Conservation (phyloP, 1,284 basidiomycete species). For the Cryptococcus sp. region DNA sequence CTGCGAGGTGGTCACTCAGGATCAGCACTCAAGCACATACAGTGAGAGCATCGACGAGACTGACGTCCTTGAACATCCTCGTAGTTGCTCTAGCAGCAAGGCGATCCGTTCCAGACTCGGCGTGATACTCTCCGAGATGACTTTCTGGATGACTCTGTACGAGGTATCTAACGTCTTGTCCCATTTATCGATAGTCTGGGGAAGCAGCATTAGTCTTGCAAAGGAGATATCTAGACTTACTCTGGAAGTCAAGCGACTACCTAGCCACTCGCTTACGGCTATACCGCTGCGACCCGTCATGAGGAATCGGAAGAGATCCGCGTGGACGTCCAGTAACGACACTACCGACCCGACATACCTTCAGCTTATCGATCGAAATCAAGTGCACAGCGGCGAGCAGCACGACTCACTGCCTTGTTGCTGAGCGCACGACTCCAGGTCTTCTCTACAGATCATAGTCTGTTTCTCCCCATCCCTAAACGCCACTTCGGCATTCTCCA, state of each 20-base stretch:
- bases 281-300: conserved; percentile 41
- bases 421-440: conserved; percentile 44
- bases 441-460: conserved; percentile 48
- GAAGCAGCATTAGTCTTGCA: background rate
- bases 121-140: conserved; percentile 39
- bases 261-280: conserved; percentile 48
- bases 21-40: no score
- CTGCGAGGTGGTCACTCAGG: background rate
- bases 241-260: conserved; percentile 43
- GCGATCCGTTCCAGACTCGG: conserved; percentile 45
- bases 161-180: conserved; percentile 35
- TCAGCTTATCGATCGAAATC: background rate
- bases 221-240: conserved; percentile 22
- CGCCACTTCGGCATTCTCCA: conserved; percentile 34
- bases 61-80: conserved; percentile 35
- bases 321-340: conserved; percentile 36
- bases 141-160: conserved; percentile 34
- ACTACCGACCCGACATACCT: conserved; percentile 20
- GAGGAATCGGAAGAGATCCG: conserved; percentile 46
- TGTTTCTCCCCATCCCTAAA: conserved; percentile 45
- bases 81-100: conserved; percentile 44
- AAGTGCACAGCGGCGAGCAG: background rate
- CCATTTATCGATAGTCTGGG: conserved; percentile 47
- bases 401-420: conserved; percentile 43
- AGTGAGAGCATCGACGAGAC: conserved; percentile 1